Conservation (phyloP, 148 eudicot species). For the Rhododendron ovatum region DNA sequence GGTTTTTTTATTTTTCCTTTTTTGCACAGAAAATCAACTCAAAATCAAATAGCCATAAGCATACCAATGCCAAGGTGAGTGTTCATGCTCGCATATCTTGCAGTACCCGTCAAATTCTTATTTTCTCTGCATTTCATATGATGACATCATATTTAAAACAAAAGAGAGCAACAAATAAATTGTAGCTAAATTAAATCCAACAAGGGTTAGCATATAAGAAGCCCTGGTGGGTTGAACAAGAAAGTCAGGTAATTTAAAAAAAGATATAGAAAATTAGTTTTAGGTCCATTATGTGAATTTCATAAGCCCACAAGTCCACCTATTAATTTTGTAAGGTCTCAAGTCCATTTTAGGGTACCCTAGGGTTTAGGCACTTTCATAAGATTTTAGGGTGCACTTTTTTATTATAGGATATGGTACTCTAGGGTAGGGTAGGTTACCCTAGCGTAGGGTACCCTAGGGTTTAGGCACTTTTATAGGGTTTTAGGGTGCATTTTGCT, state of each 20-base stretch:
- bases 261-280: too few relatives aligned
- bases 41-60: slow-evolving; percentile 4
- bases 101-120: slow-evolving; percentile 84
- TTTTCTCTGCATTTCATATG: slow-evolving; percentile 51
- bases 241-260: neutral
- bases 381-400: too few relatives aligned
- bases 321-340: too few relatives aligned
- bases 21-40: neutral
- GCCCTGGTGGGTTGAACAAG: neutral
- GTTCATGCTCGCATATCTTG: slow-evolving; percentile 84
- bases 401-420: too few relatives aligned
- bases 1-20: neutral
- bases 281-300: too few relatives aligned
- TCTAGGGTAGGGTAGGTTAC: too few relatives aligned
- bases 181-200: neutral
- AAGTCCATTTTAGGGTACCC: too few relatives aligned
- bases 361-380: too few relatives aligned
- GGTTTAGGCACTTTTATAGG: too few relatives aligned
- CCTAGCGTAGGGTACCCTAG: too few relatives aligned
- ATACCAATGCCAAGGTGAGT: slow-evolving; percentile 85
- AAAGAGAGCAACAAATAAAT: neutral
- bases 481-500: too few relatives aligned
- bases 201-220: neutral
- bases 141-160: neutral
- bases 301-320: too few relatives aligned